Evolutionary conservation across 2,329 filamentous ascomycete species (phyloP).

Genomic region (Calonectria naviculata): DNA sequence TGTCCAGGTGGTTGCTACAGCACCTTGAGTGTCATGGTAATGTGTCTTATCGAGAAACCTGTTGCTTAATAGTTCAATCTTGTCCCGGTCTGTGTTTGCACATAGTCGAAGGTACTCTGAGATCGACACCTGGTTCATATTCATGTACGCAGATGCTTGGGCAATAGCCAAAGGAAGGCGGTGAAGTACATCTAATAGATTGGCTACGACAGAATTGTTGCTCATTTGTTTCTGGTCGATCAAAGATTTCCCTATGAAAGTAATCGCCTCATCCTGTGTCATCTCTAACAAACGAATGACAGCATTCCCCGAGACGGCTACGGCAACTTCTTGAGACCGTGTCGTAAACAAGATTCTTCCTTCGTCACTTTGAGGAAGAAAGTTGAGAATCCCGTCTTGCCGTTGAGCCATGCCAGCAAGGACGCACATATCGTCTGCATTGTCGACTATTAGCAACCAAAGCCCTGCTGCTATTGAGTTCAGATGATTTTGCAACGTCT

Average conservation of each 20-base stretch:
- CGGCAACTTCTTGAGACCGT: constrained; percentile 40
- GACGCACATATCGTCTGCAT: constrained; percentile 50
- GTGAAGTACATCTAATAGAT: constrained; percentile 38
- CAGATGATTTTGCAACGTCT: constrained; percentile 62
- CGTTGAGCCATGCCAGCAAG: too few species aligned
- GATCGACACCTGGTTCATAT: constrained; percentile 39
- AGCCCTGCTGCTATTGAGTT: constrained; percentile 38
- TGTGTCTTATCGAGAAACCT: constrained; percentile 48
- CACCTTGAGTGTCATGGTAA: constrained; percentile 45
- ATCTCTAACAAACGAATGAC: background rate
- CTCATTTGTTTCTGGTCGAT: background rate
- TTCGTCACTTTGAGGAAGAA: constrained; percentile 46
- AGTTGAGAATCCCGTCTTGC: constrained; percentile 21
- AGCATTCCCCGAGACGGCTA: background rate
- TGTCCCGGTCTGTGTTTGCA: constrained; percentile 43
- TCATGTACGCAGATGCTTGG: constrained; percentile 56
- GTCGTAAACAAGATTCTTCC: constrained; percentile 52
- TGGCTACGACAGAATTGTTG: background rate
- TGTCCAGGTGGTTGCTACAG: constrained; percentile 52
- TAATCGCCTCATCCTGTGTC: constrained; percentile 30
- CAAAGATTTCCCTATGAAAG: constrained; percentile 35
- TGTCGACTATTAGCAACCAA: constrained; percentile 56
- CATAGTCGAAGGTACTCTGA: constrained; percentile 48
- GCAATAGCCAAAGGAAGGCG: constrained; percentile 52
- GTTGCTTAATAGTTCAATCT: constrained; percentile 13